These are phyloP conservation scores for Brassica incana DNA, from an alignment of 345 rosid genomes.

Conservation along the genomic window DNA sequence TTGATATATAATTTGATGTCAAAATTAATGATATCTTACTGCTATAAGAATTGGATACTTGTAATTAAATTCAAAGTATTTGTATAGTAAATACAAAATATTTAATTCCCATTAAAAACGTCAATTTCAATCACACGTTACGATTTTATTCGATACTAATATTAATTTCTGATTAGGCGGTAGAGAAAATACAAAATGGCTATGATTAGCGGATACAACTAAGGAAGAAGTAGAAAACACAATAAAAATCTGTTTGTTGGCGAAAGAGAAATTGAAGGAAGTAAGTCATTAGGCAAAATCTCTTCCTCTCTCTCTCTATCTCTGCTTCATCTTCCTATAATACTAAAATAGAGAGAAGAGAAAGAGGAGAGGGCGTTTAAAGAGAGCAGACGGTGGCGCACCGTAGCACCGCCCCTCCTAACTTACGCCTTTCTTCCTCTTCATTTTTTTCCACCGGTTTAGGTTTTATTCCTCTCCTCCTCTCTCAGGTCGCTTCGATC, in stretches of 20 bases:
- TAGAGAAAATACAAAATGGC: conserved; percentile 4
- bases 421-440: conserved; percentile 39
- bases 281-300: not conserved
- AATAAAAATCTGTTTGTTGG: conserved; percentile 33
- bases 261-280: conserved; percentile 29
- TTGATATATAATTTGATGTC: not conserved
- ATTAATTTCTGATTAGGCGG: not conserved
- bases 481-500: conserved; percentile 40
- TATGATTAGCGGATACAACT: conserved; percentile 35
- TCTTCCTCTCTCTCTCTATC: not conserved
- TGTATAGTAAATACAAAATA: not conserved
- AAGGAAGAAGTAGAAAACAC: conserved; percentile 5
- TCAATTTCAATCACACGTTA: conserved; percentile 19
- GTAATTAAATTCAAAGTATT: not conserved
- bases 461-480: conserved; percentile 31
- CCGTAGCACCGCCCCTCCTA: conserved; percentile 50
- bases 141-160: not conserved
- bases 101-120: not conserved
- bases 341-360: conserved; percentile 32
- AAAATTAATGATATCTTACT: not conserved
- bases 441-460: not conserved
- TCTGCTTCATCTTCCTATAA: conserved; percentile 15
- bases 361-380: conserved; percentile 35
- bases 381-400: conserved; percentile 57
- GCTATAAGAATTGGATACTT: not conserved